A percentile compares a stretch with the other conserved stretches of the same genome.
Evolutionary conservation across 495 filamentous ascomycete species (phyloP).

Genomic region (Cairneyella variabilis): DNA sequence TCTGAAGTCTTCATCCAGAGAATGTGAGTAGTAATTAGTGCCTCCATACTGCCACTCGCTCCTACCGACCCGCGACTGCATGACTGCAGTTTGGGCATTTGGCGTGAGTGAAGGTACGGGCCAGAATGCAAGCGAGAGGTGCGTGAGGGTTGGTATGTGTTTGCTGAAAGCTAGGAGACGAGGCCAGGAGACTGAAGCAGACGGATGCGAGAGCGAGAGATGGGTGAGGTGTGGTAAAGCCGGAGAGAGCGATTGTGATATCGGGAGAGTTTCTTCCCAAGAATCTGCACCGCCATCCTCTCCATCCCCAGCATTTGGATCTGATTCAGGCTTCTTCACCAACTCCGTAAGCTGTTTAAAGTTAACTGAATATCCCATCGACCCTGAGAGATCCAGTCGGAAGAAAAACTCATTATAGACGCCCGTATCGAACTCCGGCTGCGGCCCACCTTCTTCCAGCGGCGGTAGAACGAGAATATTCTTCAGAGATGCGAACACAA

Average conservation of each 20-base stretch:
- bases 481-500: constrained; percentile 39
- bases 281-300: constrained; percentile 30
- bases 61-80: constrained; percentile 42
- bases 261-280: constrained; percentile 41
- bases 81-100: constrained; percentile 39
- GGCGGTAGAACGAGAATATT: constrained; percentile 7
- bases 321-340: constrained; percentile 30
- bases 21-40: constrained; percentile 60
- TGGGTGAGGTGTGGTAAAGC: constrained; percentile 49
- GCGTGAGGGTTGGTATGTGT: constrained; percentile 62
- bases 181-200: constrained; percentile 56
- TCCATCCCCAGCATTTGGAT: constrained; percentile 14
- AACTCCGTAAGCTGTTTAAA: constrained; percentile 58
- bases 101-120: constrained; percentile 67
- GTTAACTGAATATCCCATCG: constrained; percentile 53
- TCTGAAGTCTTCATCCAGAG: constrained; percentile 62
- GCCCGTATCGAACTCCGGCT: constrained; percentile 24
- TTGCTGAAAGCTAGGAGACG: constrained; percentile 59
- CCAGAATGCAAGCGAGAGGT: constrained; percentile 80
- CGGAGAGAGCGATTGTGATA: constrained; percentile 13
- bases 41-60: constrained; percentile 55
- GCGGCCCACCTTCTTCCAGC: neutral
- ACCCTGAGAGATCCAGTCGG: constrained; percentile 61
- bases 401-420: constrained; percentile 47
- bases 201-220: constrained; percentile 50